Percentiles rank a stretch among this genome's conserved stretches.
Evolutionary conservation across 805 yeast genomes (phyloP).

Genomic region (Ogataea glucozyma): DNA sequence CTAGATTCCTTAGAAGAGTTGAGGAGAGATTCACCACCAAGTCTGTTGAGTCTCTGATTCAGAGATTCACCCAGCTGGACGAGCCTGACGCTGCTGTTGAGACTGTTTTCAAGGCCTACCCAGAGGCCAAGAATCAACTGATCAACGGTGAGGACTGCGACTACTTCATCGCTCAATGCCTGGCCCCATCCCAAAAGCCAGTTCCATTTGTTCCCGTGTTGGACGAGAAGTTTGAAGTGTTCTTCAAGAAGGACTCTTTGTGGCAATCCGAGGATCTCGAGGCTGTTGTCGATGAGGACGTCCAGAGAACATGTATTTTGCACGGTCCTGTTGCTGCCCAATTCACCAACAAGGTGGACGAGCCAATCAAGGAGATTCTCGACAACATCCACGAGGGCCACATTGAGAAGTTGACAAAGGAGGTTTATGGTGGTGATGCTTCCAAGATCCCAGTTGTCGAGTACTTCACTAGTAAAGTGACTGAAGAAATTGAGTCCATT

Average conservation of each 20-base stretch:
- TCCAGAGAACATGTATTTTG: slow-evolving; percentile 97
- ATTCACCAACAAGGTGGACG: slow-evolving; percentile 81
- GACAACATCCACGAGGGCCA: slow-evolving; percentile 91
- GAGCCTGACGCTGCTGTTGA: slow-evolving; percentile 64
- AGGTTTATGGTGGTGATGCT: slow-evolving; percentile 68
- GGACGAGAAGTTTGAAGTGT: slow-evolving; percentile 91
- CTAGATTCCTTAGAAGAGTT: slow-evolving; percentile 85
- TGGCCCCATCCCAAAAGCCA: slow-evolving; percentile 88
- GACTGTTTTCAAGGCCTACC: slow-evolving; percentile 64
- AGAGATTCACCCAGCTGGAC: slow-evolving; percentile 67
- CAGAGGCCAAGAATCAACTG: slow-evolving; percentile 76
- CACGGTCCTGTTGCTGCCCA: slow-evolving; percentile 99
- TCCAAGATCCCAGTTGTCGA: slow-evolving; percentile 83
- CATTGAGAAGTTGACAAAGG: slow-evolving; percentile 64
- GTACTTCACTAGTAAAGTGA: slow-evolving; percentile 74
- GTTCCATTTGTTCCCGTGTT: slow-evolving; percentile 96
- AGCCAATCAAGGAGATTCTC: slow-evolving; percentile 88
- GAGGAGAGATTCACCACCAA: slow-evolving; percentile 88
- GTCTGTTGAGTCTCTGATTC: slow-evolving; percentile 66
- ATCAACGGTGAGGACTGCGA: slow-evolving; percentile 95
- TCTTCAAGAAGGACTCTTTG: slow-evolving; percentile 97
- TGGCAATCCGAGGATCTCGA: slow-evolving; percentile 99
- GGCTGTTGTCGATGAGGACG: slow-evolving; percentile 94
- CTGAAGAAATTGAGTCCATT: slow-evolving; percentile 39
- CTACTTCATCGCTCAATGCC: slow-evolving; percentile 80